Percentiles rank a stretch among this genome's conserved stretches.
phyloP scores from a whole-genome alignment of 306 rosid species.

The Gleditsia sinensis region DNA sequence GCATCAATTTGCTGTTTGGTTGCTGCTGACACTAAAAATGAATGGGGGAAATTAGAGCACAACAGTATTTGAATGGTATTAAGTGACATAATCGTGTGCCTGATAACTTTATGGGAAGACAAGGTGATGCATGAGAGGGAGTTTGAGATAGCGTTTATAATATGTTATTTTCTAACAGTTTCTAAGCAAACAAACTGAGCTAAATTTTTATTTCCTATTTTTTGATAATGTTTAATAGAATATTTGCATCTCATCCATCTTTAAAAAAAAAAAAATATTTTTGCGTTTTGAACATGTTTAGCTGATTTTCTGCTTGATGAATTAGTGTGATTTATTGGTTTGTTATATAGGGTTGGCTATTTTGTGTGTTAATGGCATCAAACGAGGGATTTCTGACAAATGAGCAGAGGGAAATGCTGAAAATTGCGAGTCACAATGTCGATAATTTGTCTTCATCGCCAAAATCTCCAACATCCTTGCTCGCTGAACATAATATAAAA shows the following conservation, averaged over 20 bases:
- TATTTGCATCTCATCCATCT: not conserved
- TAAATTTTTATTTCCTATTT: no score
- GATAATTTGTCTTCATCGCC: constrained; percentile 86
- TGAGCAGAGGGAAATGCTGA: constrained; percentile 81
- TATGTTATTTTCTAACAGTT: not conserved
- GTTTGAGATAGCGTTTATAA: not conserved
- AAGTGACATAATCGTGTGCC: not conserved
- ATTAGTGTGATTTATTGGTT: constrained; percentile 18
- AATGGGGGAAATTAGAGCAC: not conserved
- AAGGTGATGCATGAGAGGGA: constrained; percentile 1
- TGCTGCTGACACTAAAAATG: not conserved
- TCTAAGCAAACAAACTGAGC: no score
- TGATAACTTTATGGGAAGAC: not conserved
- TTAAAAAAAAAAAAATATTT: no score
- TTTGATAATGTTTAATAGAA: not conserved
- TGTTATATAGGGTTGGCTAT: constrained; percentile 20
- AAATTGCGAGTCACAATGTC: constrained; percentile 73
- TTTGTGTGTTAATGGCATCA: constrained; percentile 64
- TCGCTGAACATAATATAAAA: constrained; percentile 75
- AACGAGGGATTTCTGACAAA: constrained; percentile 87
- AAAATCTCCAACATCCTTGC: constrained; percentile 76
- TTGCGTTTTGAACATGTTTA: no score
- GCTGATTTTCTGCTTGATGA: no score
- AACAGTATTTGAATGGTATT: not conserved
- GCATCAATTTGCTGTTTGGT: not conserved